These are phyloP conservation scores for Rhodosporidiobolus odoratus DNA, from an alignment of 768 basidiomycete species.

Conservation along the genomic window DNA sequence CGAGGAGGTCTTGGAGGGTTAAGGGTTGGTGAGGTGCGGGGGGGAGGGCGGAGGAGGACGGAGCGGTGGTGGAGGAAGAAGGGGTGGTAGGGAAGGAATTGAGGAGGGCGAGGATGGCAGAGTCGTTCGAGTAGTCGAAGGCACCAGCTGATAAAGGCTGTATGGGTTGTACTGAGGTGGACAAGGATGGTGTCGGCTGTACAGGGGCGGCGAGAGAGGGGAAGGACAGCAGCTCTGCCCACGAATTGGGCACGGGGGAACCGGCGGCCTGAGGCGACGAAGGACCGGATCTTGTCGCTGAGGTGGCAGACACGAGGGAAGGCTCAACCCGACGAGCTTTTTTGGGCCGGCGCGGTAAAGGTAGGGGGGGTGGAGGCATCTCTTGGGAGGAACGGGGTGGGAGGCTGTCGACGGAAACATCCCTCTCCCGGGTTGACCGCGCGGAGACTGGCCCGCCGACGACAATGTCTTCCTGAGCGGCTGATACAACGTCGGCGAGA, in stretches of 20 bases:
- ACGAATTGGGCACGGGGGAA: not conserved
- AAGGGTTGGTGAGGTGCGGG: not conserved
- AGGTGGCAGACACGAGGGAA: constrained; percentile 23
- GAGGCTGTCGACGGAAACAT: not conserved
- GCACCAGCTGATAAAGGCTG: not conserved
- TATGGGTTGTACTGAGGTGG: not conserved
- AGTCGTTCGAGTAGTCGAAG: not conserved
- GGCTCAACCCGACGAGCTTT: constrained; percentile 31
- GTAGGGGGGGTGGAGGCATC: constrained; percentile 28
- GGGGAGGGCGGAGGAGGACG: not conserved
- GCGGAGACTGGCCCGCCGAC: not conserved
- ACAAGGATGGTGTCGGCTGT: not conserved
- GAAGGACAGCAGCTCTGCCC: constrained; percentile 12
- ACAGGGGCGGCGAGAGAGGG: not conserved
- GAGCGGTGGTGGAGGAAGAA: not conserved
- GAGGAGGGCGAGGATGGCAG: not conserved
- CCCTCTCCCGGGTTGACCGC: not conserved
- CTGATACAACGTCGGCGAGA: not conserved
- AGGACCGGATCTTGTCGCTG: not conserved
- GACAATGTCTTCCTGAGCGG: not conserved
- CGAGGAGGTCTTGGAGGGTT: constrained; percentile 24
- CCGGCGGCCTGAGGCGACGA: not conserved
- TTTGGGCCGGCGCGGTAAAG: constrained; percentile 12
- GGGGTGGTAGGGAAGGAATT: not conserved
- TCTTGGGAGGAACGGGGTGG: constrained; percentile 4